These are phyloP conservation scores for Phyllosticta citribraziliensis DNA, from an alignment of 2,329 filamentous ascomycete genomes.

Conservation along the genomic window DNA sequence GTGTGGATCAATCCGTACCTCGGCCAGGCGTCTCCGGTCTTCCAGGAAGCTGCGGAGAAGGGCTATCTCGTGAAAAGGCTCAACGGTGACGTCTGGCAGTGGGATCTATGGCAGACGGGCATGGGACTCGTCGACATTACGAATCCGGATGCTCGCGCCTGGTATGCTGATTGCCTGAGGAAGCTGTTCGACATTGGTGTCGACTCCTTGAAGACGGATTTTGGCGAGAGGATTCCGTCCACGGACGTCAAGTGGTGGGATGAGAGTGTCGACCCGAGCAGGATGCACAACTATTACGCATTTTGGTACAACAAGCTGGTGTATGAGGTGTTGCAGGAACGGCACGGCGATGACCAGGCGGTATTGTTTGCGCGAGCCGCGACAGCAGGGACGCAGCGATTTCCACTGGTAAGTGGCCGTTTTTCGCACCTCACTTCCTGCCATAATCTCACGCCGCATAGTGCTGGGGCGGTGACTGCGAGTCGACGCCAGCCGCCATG, in stretches of 20 bases:
- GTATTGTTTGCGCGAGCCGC: constrained; percentile 61
- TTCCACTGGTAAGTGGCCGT: constrained; percentile 41
- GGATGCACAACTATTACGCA: constrained; percentile 73
- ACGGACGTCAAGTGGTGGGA: constrained; percentile 58
- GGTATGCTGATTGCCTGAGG: constrained; percentile 55
- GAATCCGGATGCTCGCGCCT: constrained; percentile 56
- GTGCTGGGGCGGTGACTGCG: constrained; percentile 64
- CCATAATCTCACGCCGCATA: constrained; percentile 23
- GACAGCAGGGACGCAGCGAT: constrained; percentile 58
- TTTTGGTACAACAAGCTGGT: constrained; percentile 63
- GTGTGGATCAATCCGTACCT: constrained; percentile 73
- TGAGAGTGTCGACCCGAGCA: constrained; percentile 46
- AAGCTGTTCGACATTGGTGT: constrained; percentile 59
- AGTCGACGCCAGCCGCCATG: constrained; percentile 63
- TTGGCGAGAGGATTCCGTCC: constrained; percentile 61
- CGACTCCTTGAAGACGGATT: constrained; percentile 67
- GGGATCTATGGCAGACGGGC: constrained; percentile 68
- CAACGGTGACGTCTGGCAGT: constrained; percentile 63
- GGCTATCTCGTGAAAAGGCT: constrained; percentile 61
- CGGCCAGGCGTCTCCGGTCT: constrained; percentile 57
- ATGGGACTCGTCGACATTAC: constrained; percentile 69
- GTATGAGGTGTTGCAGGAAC: constrained; percentile 52
- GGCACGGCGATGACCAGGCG: constrained; percentile 42
- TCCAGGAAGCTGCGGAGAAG: constrained; percentile 52
- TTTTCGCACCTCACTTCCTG: neutral